Evolutionary conservation across 2,329 filamentous ascomycete species (phyloP).

Genomic region (Fusarium buxicola): DNA sequence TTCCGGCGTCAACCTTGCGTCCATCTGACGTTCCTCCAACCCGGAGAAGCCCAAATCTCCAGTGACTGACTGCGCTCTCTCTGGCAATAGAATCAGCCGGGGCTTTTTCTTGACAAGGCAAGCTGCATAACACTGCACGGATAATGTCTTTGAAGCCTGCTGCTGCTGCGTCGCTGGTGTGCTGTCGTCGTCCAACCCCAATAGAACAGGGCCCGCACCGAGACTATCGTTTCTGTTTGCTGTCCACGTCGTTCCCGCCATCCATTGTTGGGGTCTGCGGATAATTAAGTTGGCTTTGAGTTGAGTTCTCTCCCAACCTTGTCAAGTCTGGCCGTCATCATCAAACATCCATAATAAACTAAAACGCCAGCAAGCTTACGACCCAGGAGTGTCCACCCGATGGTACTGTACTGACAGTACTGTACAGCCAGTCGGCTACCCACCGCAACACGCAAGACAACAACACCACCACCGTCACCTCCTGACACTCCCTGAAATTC

Average conservation of each 20-base stretch:
- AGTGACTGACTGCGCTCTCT: neutral
- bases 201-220: neutral
- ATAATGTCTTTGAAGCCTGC: slow-evolving; percentile 16
- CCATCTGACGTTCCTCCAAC: slow-evolving; percentile 28
- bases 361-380: neutral
- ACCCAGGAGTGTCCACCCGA: too few species aligned
- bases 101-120: slow-evolving; percentile 18
- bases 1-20: slow-evolving; percentile 32
- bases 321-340: slow-evolving; percentile 13
- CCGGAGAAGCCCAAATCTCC: slow-evolving; percentile 10
- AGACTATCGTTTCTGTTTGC: slow-evolving; percentile 2
- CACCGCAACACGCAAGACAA: slow-evolving; percentile 27
- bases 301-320: neutral
- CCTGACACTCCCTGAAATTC: slow-evolving; percentile 6
- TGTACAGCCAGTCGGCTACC: slow-evolving; percentile 29
- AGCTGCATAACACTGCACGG: slow-evolving; percentile 24
- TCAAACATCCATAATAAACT: neutral
- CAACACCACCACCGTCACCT: slow-evolving; percentile 14
- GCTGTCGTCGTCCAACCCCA: slow-evolving; percentile 6
- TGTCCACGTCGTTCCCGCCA: neutral
- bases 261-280: neutral
- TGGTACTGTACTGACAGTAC: too few species aligned
- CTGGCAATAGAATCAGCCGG: slow-evolving; percentile 17
- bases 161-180: slow-evolving; percentile 8
- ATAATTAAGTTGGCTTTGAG: neutral